Base-by-base conservation (phyloP, 495 filamentous ascomycete species). In the Penicillium dipodomyicola region DNA sequence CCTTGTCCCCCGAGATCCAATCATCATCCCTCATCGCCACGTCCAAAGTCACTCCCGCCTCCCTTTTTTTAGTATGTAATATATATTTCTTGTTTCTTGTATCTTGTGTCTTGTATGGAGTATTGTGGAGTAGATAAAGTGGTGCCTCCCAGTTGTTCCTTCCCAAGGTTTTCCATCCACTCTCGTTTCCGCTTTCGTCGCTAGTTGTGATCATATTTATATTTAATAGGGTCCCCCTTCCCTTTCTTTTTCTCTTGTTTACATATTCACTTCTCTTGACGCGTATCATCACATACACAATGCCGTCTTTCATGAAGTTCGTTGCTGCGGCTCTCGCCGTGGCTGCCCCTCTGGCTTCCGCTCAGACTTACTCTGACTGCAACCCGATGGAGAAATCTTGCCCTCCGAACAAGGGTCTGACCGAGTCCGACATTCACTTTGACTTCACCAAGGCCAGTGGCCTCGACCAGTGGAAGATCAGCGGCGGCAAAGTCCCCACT, bases 391-490 rank as follows among this genome's bases (percentile, higher is more conserved):
- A 77, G 47, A 64, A 69, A 66, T 65, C 48, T 14, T 91, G 88
- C 67, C 79, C 84, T 5, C 62, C 82, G 37, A 73, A 90, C 67
- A 76, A 77, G 14, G 89, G 84, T 51, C 72, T 90, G 32, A 77
- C 78, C 35, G 77, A 76, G 42, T 69, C 68, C 27, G 63, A 71
- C 58, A 80, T 80, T 66, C 78, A 71, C 56, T 76, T 82, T 63
- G 87, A 92, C 73, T 91, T 91, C 75, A 80, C 78, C 19, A 73
- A 80, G 10, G 80, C 80, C 5, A 65, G 69, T 32, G 70, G 79
- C 23, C 65, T 77, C 32, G 64, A 70, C 40, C 77, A 76, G 37
- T 94, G 87, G 82, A 84, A 79, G 54, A 81, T 79, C 47, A 84
- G 80, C n/a, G 78, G 80, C 23, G 80, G 83, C 54, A 62, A 68